Evolutionary conservation across 2,329 filamentous ascomycete genomes (phyloP).

Genomic region (Lachnellula hyalina): DNA sequence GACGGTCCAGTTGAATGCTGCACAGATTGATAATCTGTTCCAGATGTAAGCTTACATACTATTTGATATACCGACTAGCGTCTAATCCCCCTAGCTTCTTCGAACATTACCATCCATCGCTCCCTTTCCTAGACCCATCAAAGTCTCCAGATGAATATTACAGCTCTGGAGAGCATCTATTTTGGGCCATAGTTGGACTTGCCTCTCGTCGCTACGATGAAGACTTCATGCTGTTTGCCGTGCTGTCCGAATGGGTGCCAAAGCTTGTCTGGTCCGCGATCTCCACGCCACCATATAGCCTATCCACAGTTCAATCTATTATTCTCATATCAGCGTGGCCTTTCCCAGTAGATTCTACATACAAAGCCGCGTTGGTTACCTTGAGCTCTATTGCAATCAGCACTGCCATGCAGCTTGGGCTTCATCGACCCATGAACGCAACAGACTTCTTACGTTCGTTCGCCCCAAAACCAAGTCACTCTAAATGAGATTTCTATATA

Average conservation of each 20-base stretch:
- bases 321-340: constrained; percentile 21
- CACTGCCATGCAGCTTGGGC: constrained; percentile 21
- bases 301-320: constrained; percentile 15
- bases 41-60: constrained; percentile 3
- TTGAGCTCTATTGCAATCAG: constrained; percentile 20
- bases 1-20: constrained; percentile 1
- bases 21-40: constrained; percentile 10
- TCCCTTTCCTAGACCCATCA: constrained; percentile 9
- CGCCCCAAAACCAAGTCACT: background rate
- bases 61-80: background rate
- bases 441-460: constrained; percentile 16
- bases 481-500: background rate
- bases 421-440: constrained; percentile 18
- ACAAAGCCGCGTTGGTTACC: constrained; percentile 18
- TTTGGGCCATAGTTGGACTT: constrained; percentile 16
- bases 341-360: constrained; percentile 20
- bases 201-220: constrained; percentile 14
- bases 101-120: constrained; percentile 12
- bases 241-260: constrained; percentile 3
- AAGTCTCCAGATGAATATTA: constrained; percentile 15
- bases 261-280: constrained; percentile 13
- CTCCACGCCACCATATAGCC: background rate
- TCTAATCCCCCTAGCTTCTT: constrained; percentile 11
- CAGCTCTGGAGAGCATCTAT: constrained; percentile 5
- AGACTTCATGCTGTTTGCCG: constrained; percentile 7